A percentile compares a stretch with the other conserved stretches of the same genome.
These are phyloP conservation scores for Metarhizium sp. DNA, from an alignment of 2,329 filamentous ascomycete species.

Conservation along the genomic window DNA sequence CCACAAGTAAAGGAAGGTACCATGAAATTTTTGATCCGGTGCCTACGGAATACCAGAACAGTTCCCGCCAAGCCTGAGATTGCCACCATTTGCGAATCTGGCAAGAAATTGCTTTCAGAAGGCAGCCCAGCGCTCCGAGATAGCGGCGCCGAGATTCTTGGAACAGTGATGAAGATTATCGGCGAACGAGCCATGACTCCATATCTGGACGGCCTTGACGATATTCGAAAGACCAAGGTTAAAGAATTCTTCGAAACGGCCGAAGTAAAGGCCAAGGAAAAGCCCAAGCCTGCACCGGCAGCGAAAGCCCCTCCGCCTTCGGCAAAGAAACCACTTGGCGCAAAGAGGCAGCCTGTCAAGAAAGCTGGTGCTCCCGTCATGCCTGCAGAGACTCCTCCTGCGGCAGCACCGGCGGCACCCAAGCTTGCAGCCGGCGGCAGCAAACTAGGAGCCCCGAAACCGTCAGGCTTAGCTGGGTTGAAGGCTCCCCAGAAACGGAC, in stretches of 20 bases:
- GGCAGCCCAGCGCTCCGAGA: constrained; percentile 78
- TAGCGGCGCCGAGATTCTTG: constrained; percentile 83
- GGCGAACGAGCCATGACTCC: constrained; percentile 93
- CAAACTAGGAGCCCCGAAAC: constrained; percentile 48
- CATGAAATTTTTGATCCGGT: constrained; percentile 85
- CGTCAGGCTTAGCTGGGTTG: constrained; percentile 42
- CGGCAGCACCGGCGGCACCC: constrained; percentile 49
- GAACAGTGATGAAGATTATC: constrained; percentile 97
- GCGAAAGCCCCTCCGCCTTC: constrained; percentile 37
- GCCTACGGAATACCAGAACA: constrained; percentile 70
- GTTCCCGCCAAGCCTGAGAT: constrained; percentile 81
- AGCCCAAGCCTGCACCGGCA: constrained; percentile 72
- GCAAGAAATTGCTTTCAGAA: constrained; percentile 84
- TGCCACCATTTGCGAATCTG: constrained; percentile 73
- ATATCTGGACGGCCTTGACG: constrained; percentile 84
- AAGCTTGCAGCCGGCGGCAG: constrained; percentile 34
- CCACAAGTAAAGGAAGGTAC: constrained; percentile 95
- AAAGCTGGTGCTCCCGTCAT: constrained; percentile 35
- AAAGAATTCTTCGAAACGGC: constrained; percentile 76
- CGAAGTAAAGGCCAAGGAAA: constrained; percentile 43
- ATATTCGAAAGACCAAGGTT: constrained; percentile 91
- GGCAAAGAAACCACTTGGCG: constrained; percentile 37
- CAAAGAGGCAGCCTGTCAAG: constrained; percentile 32
- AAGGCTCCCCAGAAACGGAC: constrained; percentile 51
- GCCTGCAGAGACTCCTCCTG: constrained; percentile 38